These are phyloP conservation scores for Liriodendron chinense DNA, from an alignment of 164 flowering plant genomes.

Conservation along the genomic window DNA sequence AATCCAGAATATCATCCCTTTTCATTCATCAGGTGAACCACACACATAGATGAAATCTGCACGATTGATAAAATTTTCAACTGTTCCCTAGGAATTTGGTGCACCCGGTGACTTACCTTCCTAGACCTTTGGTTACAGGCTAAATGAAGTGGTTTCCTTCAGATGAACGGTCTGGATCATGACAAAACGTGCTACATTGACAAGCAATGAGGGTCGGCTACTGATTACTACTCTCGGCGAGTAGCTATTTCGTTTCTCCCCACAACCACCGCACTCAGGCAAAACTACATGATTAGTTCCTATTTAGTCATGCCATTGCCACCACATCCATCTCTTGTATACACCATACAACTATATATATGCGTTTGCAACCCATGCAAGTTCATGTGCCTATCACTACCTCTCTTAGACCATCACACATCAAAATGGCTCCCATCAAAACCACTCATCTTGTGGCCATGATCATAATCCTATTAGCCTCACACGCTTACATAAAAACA, in stretches of 20 bases:
- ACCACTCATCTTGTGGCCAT: not conserved
- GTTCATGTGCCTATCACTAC: not conserved
- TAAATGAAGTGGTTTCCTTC: not conserved
- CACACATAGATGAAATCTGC: too few relatives aligned
- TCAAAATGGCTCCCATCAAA: not conserved
- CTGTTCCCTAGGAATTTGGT: too few relatives aligned
- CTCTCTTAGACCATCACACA: not conserved
- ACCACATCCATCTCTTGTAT: not conserved
- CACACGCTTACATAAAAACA: slow-evolving; percentile 17
- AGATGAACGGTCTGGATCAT: not conserved
- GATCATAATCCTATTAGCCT: slow-evolving; percentile 21
- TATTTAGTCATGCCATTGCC: not conserved
- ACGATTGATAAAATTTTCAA: too few relatives aligned
- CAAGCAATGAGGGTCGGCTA: not conserved
- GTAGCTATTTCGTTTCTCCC: too few relatives aligned
- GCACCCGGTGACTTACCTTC: too few relatives aligned
- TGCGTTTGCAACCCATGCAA: not conserved
- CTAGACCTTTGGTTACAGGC: too few relatives aligned
- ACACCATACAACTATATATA: not conserved
- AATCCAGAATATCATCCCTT: too few relatives aligned
- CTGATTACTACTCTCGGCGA: too few relatives aligned
- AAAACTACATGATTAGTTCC: not conserved
- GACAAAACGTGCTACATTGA: not conserved
- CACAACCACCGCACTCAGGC: not conserved
- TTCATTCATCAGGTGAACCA: too few relatives aligned